Base-by-base conservation (phyloP, 1,284 basidiomycete species). In the Clitocybe nebularis region DNA sequence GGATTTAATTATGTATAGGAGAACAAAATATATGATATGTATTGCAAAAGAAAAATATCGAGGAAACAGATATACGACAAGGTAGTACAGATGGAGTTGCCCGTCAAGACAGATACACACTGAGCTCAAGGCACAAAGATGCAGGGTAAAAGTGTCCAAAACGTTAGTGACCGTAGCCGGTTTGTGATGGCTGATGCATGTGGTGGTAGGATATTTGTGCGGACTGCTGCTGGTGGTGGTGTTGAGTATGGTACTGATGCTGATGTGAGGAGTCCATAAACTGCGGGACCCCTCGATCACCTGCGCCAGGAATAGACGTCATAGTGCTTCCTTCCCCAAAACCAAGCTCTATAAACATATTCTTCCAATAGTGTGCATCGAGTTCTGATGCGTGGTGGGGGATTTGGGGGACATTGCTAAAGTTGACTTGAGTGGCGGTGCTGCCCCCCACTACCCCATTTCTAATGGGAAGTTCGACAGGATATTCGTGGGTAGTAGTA, bases 261-360 rank as follows among this genome's bases (percentile, higher is more conserved):
- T 49, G 50, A 22, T 56, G 56, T 42, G 47, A 25, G 38, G 28
- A 46, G 28, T 58, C 52, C 35, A 55, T 22, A 28, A 60, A 58
- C n/a, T 56, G 55, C 19, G 52, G 36, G 6, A 54, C 43, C 17
- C 43, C 36, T 32, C 50, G 49, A 26, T 41, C 44, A 32, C 55
- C 56, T 20, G 24, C 43, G 46, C 29, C 17, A 38, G 34, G 52
- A 43, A 44, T 58, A 42, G 42, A 39, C 44, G 47, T 56, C 42
- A 14, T 57, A 54, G 74, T 71, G 9, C 58, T 64, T 34, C 57
- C 55, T 43, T 70, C 71, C 24, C 74, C 74, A 49, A 75, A 80
- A 13, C 84, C 84, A 16, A 85, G 69, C 48, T 85, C 82, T 39
- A 76, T 62, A 50, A 84, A 76, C 79, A 87, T 84, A 45, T 75